phyloP scores from a whole-genome alignment of 345 rosid species.

The rapeseed (Brassica napus) region DNA sequence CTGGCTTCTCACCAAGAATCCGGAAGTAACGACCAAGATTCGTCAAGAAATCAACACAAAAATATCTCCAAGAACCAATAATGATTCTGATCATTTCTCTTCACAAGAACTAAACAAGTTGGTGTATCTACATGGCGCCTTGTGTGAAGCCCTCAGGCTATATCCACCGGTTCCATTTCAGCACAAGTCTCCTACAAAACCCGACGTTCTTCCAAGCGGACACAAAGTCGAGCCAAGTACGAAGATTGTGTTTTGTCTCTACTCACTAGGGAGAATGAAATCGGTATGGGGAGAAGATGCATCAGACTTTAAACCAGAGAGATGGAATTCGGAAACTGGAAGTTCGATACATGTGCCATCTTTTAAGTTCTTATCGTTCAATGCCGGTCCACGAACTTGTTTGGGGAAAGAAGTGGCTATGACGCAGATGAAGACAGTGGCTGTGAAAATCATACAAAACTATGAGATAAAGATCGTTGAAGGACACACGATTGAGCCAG shows the following conservation, averaged over 20 bases:
- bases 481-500: neutral
- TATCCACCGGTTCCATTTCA: slow-evolving; percentile 40
- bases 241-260: slow-evolving; percentile 33
- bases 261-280: slow-evolving; percentile 39
- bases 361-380: neutral
- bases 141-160: slow-evolving; percentile 35
- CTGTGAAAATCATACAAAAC: neutral
- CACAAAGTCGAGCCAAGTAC: slow-evolving; percentile 28
- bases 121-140: slow-evolving; percentile 47
- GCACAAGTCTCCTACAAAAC: slow-evolving; percentile 33
- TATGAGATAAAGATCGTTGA: neutral
- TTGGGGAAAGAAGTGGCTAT: neutral
- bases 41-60: slow-evolving; percentile 35
- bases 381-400: neutral
- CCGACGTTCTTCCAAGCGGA: slow-evolving; percentile 36
- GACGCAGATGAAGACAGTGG: neutral
- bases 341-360: neutral
- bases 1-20: slow-evolving; percentile 40
- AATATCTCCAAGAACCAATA: slow-evolving; percentile 14
- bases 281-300: slow-evolving; percentile 23
- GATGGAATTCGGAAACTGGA: neutral
- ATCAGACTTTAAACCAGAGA: neutral
- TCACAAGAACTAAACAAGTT: slow-evolving; percentile 31
- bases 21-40: slow-evolving; percentile 27
- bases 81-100: neutral